Evolutionary conservation across 192 early-diverging fungal genomes (phyloP).

Genomic region (Phycomyces nitens): DNA sequence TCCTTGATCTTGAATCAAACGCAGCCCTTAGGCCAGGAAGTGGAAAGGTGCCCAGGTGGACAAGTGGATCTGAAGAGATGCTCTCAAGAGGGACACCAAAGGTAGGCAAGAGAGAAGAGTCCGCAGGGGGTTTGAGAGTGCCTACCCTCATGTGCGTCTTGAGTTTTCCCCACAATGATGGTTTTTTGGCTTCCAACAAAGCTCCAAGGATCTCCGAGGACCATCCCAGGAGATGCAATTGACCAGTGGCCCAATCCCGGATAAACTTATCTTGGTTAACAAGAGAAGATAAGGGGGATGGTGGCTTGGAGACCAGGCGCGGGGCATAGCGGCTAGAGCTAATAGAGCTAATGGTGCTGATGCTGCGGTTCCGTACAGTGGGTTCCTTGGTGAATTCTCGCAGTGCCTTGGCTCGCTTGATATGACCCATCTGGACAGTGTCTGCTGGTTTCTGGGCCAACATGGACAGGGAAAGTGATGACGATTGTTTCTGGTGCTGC

Average conservation of each 20-base stretch:
- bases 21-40: constrained; percentile 30
- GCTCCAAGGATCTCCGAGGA: neutral
- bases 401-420: too few species aligned
- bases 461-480: too few species aligned
- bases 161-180: constrained; percentile 17
- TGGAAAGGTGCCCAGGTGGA: neutral
- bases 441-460: too few species aligned
- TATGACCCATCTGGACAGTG: too few species aligned
- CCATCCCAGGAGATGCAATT: neutral
- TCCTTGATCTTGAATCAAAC: constrained; percentile 54
- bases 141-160: constrained; percentile 6
- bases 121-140: neutral
- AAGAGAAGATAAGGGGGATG: neutral
- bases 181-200: constrained; percentile 9
- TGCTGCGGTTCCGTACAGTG: neutral
- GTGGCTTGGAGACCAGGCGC: too few species aligned
- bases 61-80: neutral
- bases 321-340: neutral
- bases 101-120: neutral
- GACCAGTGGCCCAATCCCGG: neutral
- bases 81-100: constrained; percentile 10
- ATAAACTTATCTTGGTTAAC: neutral
- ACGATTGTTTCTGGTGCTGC: too few species aligned
- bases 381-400: neutral
- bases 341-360: neutral